Evolutionary conservation across 495 filamentous ascomycete species (phyloP).

Genomic region (Trichoderma reesei): DNA sequence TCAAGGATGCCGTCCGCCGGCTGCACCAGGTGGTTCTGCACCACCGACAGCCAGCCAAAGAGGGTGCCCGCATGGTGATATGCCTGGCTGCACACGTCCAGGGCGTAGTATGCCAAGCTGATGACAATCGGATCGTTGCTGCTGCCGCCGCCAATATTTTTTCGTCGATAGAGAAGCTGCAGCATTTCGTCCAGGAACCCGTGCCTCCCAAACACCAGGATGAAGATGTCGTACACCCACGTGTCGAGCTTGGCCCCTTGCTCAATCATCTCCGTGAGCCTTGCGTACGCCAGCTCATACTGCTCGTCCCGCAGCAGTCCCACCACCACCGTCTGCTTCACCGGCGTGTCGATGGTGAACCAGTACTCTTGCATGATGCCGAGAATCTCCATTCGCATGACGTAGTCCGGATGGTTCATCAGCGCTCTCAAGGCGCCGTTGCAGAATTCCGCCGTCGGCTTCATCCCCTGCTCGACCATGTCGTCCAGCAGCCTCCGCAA

Average conservation of each 20-base stretch:
- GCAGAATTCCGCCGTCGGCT: conserved; percentile 53
- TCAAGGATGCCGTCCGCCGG: conserved; percentile 55
- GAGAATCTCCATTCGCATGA: conserved; percentile 62
- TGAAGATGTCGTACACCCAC: conserved; percentile 69
- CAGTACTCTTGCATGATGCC: conserved; percentile 59
- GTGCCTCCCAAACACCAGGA: conserved; percentile 57
- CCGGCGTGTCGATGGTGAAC: conserved; percentile 53
- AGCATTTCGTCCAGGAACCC: conserved; percentile 70
- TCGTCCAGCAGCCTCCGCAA: conserved; percentile 55
- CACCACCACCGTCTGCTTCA: conserved; percentile 56
- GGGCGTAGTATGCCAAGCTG: conserved; percentile 54
- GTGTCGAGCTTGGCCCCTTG: conserved; percentile 44
- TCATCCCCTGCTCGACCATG: conserved; percentile 52
- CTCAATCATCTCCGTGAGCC: conserved; percentile 54
- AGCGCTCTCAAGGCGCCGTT: conserved; percentile 65
- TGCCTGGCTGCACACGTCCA: conserved; percentile 54
- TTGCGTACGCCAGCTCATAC: conserved; percentile 70
- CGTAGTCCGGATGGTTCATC: conserved; percentile 76
- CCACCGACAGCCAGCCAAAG: conserved; percentile 47
- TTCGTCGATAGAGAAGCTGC: conserved; percentile 47
- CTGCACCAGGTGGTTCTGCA: conserved; percentile 53
- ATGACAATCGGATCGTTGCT: conserved; percentile 12
- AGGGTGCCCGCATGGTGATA: conserved; percentile 33
- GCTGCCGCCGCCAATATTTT: conserved; percentile 35
- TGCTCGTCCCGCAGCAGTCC: conserved; percentile 72